Evolutionary conservation across 805 yeast species (phyloP).

Genomic region (Cyberlindnera meyerae): DNA sequence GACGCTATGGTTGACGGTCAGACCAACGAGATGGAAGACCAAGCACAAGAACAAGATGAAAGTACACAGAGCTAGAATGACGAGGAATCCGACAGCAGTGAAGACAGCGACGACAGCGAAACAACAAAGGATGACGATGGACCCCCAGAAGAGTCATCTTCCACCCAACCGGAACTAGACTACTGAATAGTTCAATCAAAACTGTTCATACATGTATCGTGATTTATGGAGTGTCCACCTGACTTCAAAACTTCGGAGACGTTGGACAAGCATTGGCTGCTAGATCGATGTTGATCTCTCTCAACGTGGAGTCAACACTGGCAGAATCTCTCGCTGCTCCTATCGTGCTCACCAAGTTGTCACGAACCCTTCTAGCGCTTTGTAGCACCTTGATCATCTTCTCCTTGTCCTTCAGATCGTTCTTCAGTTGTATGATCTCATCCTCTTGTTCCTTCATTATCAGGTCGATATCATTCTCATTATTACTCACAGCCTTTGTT

Average conservation of each 20-base stretch:
- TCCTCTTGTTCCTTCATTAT: conserved; percentile 57
- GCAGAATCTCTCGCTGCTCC: conserved; percentile 22
- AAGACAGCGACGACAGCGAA: neutral
- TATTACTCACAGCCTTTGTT: conserved; percentile 12
- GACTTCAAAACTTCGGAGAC: conserved; percentile 4
- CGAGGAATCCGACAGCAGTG: conserved; percentile 1
- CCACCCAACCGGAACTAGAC: conserved; percentile 2
- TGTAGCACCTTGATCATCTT: conserved; percentile 71
- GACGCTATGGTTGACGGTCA: neutral
- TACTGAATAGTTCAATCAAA: too few species aligned
- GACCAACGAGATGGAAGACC: neutral
- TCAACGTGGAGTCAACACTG: conserved; percentile 16
- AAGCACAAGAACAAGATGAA: neutral
- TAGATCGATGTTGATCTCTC: conserved; percentile 19
- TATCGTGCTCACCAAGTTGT: conserved; percentile 23
- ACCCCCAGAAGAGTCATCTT: conserved; percentile 12
- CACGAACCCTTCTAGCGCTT: conserved; percentile 58
- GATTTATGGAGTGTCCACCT: neutral
- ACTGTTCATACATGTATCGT: too few species aligned
- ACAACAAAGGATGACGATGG: conserved; percentile 1
- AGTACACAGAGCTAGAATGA: too few species aligned
- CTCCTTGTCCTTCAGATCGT: conserved; percentile 65
- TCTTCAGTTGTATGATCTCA: conserved; percentile 61
- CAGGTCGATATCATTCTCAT: conserved; percentile 19
- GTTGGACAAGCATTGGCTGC: conserved; percentile 4